phyloP scores from a whole-genome alignment of 2,329 filamentous ascomycete species.

The Phyllosticta citrichinensis region DNA sequence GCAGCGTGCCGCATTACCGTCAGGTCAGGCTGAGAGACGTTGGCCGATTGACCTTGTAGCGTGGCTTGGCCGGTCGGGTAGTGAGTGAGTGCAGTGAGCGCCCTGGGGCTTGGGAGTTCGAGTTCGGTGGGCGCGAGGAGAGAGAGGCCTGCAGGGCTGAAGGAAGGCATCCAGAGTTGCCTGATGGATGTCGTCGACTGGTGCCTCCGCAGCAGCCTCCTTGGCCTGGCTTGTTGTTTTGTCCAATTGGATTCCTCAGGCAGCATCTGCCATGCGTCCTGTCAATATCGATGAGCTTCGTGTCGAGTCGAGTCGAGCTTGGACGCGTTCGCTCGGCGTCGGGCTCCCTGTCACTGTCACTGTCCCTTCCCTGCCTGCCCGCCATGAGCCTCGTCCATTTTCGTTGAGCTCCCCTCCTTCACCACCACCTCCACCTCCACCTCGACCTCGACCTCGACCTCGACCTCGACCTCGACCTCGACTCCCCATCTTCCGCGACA shows the following conservation, averaged over 20 bases:
- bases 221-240: too few species aligned
- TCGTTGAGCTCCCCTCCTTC: slow-evolving; percentile 1
- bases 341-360: too few species aligned
- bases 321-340: neutral
- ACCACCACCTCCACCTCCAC: neutral
- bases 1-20: neutral
- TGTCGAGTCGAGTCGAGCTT: neutral
- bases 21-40: neutral
- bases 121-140: neutral
- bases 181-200: too few species aligned
- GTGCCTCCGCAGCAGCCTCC: too few species aligned
- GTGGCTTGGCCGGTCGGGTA: neutral
- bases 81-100: neutral
- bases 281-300: neutral
- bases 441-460: neutral
- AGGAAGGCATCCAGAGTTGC: too few species aligned
- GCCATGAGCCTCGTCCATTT: neutral
- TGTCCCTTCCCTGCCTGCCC: neutral
- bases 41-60: neutral
- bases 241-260: neutral
- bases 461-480: neutral
- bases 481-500: neutral
- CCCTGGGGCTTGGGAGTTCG: neutral
- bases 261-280: neutral
- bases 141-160: neutral